These are phyloP conservation scores for Thalassia testudinum DNA, from an alignment of 116 monocot species.

Conservation along the genomic window DNA sequence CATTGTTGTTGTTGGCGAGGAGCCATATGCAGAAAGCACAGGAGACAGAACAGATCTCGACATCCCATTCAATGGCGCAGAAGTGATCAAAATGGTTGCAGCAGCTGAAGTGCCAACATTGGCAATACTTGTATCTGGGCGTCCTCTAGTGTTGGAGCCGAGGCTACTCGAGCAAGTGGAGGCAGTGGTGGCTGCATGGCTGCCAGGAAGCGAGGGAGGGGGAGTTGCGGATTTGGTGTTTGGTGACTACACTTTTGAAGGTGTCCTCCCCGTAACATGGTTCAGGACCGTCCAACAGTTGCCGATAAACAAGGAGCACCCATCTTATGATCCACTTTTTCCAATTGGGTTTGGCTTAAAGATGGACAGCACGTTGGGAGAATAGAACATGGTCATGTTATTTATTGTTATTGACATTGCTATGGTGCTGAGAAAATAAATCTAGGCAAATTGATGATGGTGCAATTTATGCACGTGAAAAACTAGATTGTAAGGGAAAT, in stretches of 20 bases:
- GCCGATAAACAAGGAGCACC: slow-evolving; percentile 21
- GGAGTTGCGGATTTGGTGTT: slow-evolving; percentile 70
- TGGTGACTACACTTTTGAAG: slow-evolving; percentile 64
- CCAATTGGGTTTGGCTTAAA: slow-evolving; percentile 72
- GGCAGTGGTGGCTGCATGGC: slow-evolving; percentile 63
- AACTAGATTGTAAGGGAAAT: too few species aligned
- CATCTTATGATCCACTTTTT: slow-evolving; percentile 42
- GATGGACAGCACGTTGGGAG: too few species aligned
- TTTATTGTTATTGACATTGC: too few species aligned
- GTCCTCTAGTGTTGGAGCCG: slow-evolving; percentile 43
- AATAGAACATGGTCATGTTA: too few species aligned
- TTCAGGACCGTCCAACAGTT: slow-evolving; percentile 39
- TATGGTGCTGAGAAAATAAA: too few species aligned
- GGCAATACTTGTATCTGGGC: slow-evolving; percentile 55
- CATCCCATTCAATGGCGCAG: slow-evolving; percentile 46
- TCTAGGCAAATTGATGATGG: too few species aligned
- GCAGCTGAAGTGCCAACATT: slow-evolving; percentile 42
- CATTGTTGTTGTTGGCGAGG: slow-evolving; percentile 58
- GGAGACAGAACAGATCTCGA: slow-evolving; percentile 54
- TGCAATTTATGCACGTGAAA: too few species aligned
- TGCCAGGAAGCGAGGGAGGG: slow-evolving; percentile 52
- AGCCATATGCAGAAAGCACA: slow-evolving; percentile 42
- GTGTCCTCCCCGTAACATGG: slow-evolving; percentile 64
- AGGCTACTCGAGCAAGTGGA: slow-evolving; percentile 39
- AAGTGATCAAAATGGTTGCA: slow-evolving; percentile 22